phyloP scores from a whole-genome alignment of 1,284 basidiomycete species.

The Ganoderma multipileum region DNA sequence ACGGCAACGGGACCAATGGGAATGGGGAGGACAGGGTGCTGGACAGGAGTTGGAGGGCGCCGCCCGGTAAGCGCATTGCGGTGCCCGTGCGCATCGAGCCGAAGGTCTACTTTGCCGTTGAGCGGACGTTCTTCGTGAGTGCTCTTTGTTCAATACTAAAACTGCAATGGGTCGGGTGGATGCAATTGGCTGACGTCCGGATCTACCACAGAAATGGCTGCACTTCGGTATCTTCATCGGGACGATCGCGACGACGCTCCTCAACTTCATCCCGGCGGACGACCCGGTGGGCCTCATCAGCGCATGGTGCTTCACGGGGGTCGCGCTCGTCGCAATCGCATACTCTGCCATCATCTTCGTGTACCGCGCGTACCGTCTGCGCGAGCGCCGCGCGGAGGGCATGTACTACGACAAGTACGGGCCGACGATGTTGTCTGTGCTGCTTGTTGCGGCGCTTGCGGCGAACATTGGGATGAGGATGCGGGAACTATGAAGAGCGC shows the following conservation, averaged over 20 bases:
- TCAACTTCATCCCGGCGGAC: slow-evolving; percentile 86
- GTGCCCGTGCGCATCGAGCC: slow-evolving; percentile 96
- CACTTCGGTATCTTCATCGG: slow-evolving; percentile 91
- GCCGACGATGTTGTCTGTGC: slow-evolving; percentile 77
- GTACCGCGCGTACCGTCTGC: slow-evolving; percentile 82
- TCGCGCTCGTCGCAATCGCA: slow-evolving; percentile 88
- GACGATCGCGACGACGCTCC: slow-evolving; percentile 87
- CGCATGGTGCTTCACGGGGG: slow-evolving; percentile 87
- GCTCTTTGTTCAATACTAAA: background rate
- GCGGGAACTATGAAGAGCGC: slow-evolving; percentile 34
- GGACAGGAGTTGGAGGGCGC: slow-evolving; percentile 82
- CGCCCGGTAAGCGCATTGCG: slow-evolving; percentile 89
- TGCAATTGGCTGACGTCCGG: background rate
- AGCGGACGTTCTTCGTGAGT: slow-evolving; percentile 87
- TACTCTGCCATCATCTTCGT: slow-evolving; percentile 91
- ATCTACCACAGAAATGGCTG: slow-evolving; percentile 81
- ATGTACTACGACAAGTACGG: slow-evolving; percentile 91
- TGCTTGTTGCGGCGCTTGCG: slow-evolving; percentile 74
- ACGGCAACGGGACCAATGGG: slow-evolving; percentile 16
- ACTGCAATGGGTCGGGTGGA: background rate
- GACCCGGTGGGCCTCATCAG: slow-evolving; percentile 85
- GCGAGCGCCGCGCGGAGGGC: slow-evolving; percentile 78
- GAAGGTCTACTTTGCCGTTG: slow-evolving; percentile 97
- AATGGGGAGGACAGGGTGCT: slow-evolving; percentile 59
- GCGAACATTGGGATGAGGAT: slow-evolving; percentile 77